phyloP scores from a whole-genome alignment of 192 early-diverging fungal genomes.

The Coemansia sp. region DNA sequence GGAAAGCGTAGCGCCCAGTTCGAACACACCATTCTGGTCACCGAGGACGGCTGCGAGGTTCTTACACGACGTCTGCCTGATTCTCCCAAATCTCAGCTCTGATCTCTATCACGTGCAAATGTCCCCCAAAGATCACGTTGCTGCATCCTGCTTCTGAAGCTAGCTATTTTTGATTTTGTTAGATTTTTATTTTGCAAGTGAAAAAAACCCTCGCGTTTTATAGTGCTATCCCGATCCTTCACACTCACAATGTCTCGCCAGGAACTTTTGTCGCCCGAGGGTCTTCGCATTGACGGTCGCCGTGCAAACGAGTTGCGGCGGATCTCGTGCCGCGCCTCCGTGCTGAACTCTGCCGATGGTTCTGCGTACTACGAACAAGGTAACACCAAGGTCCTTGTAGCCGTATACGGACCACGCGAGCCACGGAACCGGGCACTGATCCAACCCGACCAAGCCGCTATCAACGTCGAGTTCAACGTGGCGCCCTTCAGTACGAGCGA shows the following conservation, averaged over 20 bases:
- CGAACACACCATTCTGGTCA: conserved; percentile 93
- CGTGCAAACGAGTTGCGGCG: conserved; percentile 85
- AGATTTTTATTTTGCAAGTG: no score
- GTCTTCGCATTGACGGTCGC: conserved; percentile 92
- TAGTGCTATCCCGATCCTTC: no score
- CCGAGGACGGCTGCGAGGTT: conserved; percentile 88
- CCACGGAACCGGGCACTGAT: conserved; percentile 58
- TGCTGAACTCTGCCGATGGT: conserved; percentile 85
- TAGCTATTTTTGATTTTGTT: no score
- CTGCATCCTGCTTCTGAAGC: no score
- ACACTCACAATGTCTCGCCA: conserved; percentile 53
- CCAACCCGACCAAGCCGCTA: conserved; percentile 69
- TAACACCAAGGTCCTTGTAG: conserved; percentile 89
- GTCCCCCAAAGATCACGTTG: no score
- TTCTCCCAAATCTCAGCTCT: conserved; percentile 41
- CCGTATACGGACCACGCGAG: conserved; percentile 93
- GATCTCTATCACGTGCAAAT: neutral
- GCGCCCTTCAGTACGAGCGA: conserved; percentile 91
- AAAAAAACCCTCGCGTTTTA: no score
- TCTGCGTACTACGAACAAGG: conserved; percentile 94
- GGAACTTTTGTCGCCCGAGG: conserved; percentile 59
- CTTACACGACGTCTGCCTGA: conserved; percentile 57
- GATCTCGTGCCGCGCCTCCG: conserved; percentile 74
- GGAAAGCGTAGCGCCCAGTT: conserved; percentile 97
- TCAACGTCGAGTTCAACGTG: conserved; percentile 90